These are phyloP conservation scores for Fraxinus nigra DNA, from an alignment of 305 asterid genomes.

Conservation along the genomic window DNA sequence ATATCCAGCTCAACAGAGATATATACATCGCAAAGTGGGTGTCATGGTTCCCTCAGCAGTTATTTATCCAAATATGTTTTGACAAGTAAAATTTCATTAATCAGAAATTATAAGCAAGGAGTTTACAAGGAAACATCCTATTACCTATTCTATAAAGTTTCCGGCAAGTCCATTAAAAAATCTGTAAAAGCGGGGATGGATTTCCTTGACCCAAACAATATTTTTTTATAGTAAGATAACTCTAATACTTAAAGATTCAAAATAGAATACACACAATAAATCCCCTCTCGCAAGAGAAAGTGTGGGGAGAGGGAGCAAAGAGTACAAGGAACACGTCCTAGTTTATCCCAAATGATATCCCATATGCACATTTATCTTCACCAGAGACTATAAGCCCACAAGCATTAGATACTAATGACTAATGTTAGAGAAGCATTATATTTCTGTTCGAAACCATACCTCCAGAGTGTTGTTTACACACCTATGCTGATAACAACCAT, in stretches of 20 bases:
- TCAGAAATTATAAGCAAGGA: neutral
- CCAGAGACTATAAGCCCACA: neutral
- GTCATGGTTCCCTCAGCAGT: neutral
- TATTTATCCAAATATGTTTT: neutral
- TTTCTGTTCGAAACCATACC: constrained; percentile 43
- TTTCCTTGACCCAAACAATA: neutral
- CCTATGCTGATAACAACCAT: constrained; percentile 92
- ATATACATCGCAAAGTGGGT: neutral
- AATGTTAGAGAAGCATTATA: neutral
- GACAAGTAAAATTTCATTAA: neutral
- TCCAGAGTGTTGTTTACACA: constrained; percentile 69
- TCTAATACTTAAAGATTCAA: neutral
- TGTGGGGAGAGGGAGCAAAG: neutral
- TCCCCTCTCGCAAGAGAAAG: neutral
- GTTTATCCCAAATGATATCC: neutral
- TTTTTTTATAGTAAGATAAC: neutral
- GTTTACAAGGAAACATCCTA: neutral
- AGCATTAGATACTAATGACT: neutral
- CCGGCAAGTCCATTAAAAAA: neutral
- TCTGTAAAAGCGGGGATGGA: neutral
- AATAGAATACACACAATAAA: neutral
- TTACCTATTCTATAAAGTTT: neutral
- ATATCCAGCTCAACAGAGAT: neutral
- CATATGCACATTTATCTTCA: neutral
- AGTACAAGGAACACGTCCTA: neutral